A percentile compares a stretch with the other conserved stretches of the same genome.
phyloP scores from a whole-genome alignment of 1,284 basidiomycete genomes.

The Marasmius fiardii region DNA sequence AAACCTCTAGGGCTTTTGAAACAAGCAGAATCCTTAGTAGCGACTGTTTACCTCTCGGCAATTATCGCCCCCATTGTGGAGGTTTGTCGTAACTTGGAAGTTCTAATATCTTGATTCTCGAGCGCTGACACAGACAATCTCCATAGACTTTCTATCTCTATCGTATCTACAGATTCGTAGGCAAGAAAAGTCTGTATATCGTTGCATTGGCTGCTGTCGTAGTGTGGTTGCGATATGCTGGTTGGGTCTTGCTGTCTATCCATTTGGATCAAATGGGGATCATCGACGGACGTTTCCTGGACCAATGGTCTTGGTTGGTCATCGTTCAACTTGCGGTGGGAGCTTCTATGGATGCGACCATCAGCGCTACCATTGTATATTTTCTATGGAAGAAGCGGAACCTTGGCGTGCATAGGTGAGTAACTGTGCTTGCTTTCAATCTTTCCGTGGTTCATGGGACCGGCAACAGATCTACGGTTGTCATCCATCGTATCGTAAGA shows the following conservation, averaged over 20 bases:
- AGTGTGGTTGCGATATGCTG: conserved; percentile 6
- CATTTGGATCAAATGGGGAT: neutral
- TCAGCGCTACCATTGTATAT: conserved; percentile 4
- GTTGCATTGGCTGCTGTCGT: neutral
- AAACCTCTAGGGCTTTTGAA: neutral
- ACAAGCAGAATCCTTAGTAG: neutral
- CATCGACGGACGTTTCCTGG: conserved; percentile 2
- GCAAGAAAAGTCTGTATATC: neutral
- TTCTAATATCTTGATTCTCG: neutral
- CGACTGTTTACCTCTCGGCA: conserved; percentile 1
- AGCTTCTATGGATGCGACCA: conserved; percentile 5
- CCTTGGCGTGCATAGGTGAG: neutral
- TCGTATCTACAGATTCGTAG: conserved; percentile 7
- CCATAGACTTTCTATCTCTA: conserved; percentile 5
- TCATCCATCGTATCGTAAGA: conserved; percentile 2
- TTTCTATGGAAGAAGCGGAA: conserved; percentile 3
- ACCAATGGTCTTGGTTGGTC: conserved; percentile 7
- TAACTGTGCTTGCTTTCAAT: no score
- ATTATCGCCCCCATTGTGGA: conserved; percentile 5
- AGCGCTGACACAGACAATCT: neutral
- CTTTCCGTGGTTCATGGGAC: neutral
- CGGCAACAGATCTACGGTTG: neutral
- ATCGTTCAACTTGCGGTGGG: conserved; percentile 1
- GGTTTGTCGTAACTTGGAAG: neutral
- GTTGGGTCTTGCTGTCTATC: conserved; percentile 4